Evolutionary conservation across 345 rosid species (phyloP).

Genomic region (Ceriops zippeliana): DNA sequence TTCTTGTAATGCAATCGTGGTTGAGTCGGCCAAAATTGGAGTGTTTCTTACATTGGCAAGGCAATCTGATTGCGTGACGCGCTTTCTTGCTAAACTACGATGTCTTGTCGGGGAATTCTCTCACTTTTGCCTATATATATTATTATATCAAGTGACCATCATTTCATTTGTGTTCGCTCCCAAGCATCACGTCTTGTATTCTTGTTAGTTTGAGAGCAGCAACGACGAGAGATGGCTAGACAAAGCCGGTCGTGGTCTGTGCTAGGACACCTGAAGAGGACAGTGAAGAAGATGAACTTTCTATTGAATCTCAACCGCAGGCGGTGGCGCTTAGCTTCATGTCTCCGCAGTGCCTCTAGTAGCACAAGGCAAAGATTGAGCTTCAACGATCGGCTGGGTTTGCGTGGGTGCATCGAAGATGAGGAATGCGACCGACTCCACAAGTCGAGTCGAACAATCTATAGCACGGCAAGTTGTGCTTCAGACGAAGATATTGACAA

Average conservation of each 20-base stretch:
- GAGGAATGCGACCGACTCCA: constrained; percentile 1
- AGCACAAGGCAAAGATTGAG: constrained; percentile 14
- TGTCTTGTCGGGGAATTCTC: constrained; percentile 10
- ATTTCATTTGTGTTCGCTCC: not conserved
- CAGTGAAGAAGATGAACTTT: constrained; percentile 25
- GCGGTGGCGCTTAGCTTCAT: constrained; percentile 25
- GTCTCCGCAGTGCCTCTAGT: not conserved
- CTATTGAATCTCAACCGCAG: constrained; percentile 11
- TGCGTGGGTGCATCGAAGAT: constrained; percentile 26
- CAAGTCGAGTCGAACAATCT: not conserved
- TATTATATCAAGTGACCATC: not conserved
- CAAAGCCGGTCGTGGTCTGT: constrained; percentile 7
- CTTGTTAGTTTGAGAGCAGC: too few species aligned
- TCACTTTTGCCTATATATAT: constrained; percentile 10
- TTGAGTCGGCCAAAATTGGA: not conserved
- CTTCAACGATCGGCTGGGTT: constrained; percentile 32
- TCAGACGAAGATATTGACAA: constrained; percentile 20
- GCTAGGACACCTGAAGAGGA: constrained; percentile 22
- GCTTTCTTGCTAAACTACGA: not conserved
- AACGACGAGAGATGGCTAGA: constrained; percentile 12
- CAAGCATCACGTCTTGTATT: not conserved
- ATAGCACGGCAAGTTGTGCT: constrained; percentile 13
- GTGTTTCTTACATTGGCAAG: not conserved
- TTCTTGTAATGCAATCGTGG: too few species aligned
- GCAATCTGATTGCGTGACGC: not conserved